Base-by-base conservation (phyloP, 2,329 filamentous ascomycete species). In the Fusarium nanum region DNA sequence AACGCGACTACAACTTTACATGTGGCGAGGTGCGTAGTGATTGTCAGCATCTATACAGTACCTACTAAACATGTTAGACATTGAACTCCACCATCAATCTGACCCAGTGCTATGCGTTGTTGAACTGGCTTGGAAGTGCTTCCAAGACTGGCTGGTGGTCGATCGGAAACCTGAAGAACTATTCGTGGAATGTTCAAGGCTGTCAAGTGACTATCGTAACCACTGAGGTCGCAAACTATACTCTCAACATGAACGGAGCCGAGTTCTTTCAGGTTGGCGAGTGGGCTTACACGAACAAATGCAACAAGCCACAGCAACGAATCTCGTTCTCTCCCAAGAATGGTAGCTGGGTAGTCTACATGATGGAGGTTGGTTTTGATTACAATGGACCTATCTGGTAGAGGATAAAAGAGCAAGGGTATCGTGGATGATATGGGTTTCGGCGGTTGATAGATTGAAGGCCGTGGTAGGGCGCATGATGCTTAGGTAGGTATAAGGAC, bases 291-390 rank as follows among this genome's bases (percentile, higher is more conserved):
- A 14, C 28, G 4, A 12, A 18, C 5, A 13, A 27, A 2, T 67
- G 60, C 6, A 27, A 30, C 5, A 25, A n/a, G 12, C 16, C n/a
- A 0, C 18, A 12, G 14, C 25, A 47, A 18, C 52, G 44, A 4
- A 9, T 32, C 16, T 55, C 45, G 45, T 42, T 44, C 2, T 45
- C 4, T 2, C 48, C 67, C 13, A 32, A 32, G 18, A 70, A 63
- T 9, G 22, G 41, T 7, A 70, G 44, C 10, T 63, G 62, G 61
- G 47, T 8, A 18, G n/a, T 30, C 5, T 70, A 34, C 11, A n/a
- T 70, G 4, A 59, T 18, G 4, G 67, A 69, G 10, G n/a, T 34
- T 12, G 44, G 16, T 3, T 69, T 56, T 22, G 40, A 58, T 20
- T 11, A 20, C 2, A 6, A 22, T 3, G 7, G n/a, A 12, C 4